Percentiles rank a stretch among this genome's conserved stretches.
Evolutionary conservation across 2,329 filamentous ascomycete genomes (phyloP).

Genomic region (Colletotrichum higginsianum): DNA sequence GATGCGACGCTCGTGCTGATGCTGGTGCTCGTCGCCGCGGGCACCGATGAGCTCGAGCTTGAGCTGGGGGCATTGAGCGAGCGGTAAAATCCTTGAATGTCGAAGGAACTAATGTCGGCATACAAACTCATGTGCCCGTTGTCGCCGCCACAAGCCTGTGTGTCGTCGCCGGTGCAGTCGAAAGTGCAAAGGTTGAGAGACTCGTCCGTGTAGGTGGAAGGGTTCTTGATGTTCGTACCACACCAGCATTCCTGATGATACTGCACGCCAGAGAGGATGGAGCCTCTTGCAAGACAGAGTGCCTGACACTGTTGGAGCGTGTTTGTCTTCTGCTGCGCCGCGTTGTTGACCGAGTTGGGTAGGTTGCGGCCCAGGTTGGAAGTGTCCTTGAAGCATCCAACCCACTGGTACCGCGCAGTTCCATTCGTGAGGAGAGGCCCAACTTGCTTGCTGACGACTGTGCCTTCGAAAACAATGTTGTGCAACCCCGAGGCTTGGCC

Average conservation of each 20-base stretch:
- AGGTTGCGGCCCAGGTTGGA: conserved; percentile 51
- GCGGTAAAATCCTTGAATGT: conserved; percentile 45
- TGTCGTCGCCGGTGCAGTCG: conserved; percentile 48
- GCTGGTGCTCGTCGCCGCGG: conserved; percentile 21
- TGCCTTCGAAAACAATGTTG: conserved; percentile 52
- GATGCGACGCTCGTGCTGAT: conserved; percentile 20
- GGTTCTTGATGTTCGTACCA: conserved; percentile 46
- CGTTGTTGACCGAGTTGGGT: conserved; percentile 47
- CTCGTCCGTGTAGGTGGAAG: conserved; percentile 47
- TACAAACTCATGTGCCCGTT: conserved; percentile 52
- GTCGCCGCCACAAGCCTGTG: conserved; percentile 51
- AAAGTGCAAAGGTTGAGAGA: conserved; percentile 48
- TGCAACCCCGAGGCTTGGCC: conserved; percentile 53
- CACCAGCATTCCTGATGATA: conserved; percentile 52
- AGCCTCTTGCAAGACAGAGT: conserved; percentile 48
- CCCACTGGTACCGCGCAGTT: conserved; percentile 50
- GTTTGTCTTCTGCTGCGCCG: conserved; percentile 45
- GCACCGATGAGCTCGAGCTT: conserved; percentile 25
- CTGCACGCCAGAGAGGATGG: conserved; percentile 53
- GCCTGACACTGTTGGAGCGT: conserved; percentile 54
- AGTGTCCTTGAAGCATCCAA: conserved; percentile 58
- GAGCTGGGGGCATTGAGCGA: conserved; percentile 36
- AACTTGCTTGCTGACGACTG: conserved; percentile 51
- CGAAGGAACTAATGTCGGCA: conserved; percentile 49
- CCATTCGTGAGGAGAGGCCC: conserved; percentile 54